These are phyloP conservation scores for Trametes cubensis DNA, from an alignment of 768 basidiomycete genomes.

Conservation along the genomic window DNA sequence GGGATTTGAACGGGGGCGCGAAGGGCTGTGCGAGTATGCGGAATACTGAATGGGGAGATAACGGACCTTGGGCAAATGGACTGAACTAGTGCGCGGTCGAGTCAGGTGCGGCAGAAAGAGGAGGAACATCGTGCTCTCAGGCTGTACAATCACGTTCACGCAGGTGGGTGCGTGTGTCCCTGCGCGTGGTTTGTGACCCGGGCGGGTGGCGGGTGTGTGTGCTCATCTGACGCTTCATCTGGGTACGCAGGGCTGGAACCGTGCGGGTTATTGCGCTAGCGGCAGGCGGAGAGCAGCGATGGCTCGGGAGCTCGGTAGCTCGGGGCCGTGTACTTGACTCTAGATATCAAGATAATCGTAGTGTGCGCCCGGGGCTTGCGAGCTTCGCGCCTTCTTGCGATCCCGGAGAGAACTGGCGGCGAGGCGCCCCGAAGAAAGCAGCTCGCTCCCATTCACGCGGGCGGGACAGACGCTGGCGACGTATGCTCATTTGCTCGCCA, in stretches of 20 bases:
- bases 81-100: constrained; percentile 4
- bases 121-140: not conserved
- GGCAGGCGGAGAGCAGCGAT: no score
- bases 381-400: constrained; percentile 24
- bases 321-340: constrained; percentile 24
- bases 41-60: constrained; percentile 1
- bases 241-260: constrained; percentile 9
- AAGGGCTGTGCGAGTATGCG: not conserved
- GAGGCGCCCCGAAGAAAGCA: constrained; percentile 13
- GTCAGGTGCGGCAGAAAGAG: not conserved
- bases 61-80: constrained; percentile 8
- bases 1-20: not conserved
- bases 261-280: constrained; percentile 9
- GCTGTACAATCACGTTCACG: not conserved
- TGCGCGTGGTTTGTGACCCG: constrained; percentile 9
- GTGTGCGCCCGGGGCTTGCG: constrained; percentile 4
- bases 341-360: constrained; percentile 26
- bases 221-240: constrained; percentile 18
- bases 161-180: constrained; percentile 15
- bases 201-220: constrained; percentile 4
- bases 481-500: constrained; percentile 3
- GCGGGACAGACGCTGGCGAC: not conserved
- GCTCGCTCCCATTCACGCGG: constrained; percentile 5
- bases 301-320: constrained; percentile 16
- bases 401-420: constrained; percentile 15